phyloP scores from a whole-genome alignment of 352 stramenopile genomes.

The Phytopythium kandeliae region DNA sequence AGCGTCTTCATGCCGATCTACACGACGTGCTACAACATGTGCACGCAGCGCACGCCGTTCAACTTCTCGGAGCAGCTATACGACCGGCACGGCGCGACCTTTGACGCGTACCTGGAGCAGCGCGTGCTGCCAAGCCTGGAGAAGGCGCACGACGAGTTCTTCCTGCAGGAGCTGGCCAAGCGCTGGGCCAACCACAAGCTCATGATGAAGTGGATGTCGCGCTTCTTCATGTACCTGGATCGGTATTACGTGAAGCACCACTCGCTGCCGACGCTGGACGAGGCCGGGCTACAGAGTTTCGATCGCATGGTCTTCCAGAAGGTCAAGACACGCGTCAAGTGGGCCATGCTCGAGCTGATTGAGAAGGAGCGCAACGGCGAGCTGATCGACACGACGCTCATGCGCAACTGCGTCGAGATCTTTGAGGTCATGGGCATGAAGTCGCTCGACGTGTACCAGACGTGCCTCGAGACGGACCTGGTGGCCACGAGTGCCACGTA shows the following conservation, averaged over 20 bases:
- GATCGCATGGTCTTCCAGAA: slow-evolving; percentile 81
- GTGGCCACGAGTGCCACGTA: slow-evolving; percentile 91
- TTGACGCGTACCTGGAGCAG: slow-evolving; percentile 83
- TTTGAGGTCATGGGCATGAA: slow-evolving; percentile 98
- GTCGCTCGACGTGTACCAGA: slow-evolving; percentile 95
- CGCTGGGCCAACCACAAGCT: slow-evolving; percentile 99
- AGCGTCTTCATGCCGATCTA: slow-evolving; percentile 89
- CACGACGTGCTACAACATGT: slow-evolving; percentile 99
- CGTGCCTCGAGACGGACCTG: slow-evolving; percentile 93
- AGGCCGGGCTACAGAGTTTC: slow-evolving; percentile 86
- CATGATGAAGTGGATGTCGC: slow-evolving; percentile 99
- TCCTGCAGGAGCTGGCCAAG: slow-evolving; percentile 96
- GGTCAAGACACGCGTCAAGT: slow-evolving; percentile 76
- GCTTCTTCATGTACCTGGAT: slow-evolving; percentile 99
- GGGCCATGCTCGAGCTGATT: slow-evolving; percentile 95
- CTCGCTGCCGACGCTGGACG: slow-evolving; percentile 92
- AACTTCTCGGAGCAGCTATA: slow-evolving; percentile 99
- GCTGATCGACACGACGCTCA: slow-evolving; percentile 96
- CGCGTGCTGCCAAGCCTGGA: slow-evolving; percentile 89
- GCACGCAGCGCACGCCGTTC: slow-evolving; percentile 98
- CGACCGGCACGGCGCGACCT: slow-evolving; percentile 92
- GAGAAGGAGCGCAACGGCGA: slow-evolving; percentile 97
- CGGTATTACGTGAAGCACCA: slow-evolving; percentile 98
- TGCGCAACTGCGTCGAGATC: slow-evolving; percentile 97
- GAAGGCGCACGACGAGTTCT: slow-evolving; percentile 89